Evolutionary conservation across 2,329 filamentous ascomycete species (phyloP).

Genomic region (Macroventuria anomochaeta): DNA sequence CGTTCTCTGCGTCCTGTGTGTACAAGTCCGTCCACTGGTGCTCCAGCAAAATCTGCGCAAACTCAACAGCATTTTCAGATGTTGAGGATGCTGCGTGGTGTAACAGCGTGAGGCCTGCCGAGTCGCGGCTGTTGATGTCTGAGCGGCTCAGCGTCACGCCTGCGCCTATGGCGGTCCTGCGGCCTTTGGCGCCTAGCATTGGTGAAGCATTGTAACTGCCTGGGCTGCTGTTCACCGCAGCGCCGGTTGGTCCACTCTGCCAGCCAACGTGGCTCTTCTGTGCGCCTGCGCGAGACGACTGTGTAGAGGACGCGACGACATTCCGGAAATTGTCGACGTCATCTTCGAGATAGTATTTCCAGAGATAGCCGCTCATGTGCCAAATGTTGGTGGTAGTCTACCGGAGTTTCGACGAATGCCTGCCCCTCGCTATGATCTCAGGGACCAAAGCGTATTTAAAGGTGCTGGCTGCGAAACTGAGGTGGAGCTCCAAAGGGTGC

Average conservation of each 20-base stretch:
- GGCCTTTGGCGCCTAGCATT: constrained; percentile 44
- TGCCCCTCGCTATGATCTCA: constrained; percentile 86
- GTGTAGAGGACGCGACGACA: constrained; percentile 76
- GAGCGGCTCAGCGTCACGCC: constrained; percentile 59
- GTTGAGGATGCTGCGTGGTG: constrained; percentile 83
- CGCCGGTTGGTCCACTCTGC: constrained; percentile 38
- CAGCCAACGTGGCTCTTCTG: constrained; percentile 56
- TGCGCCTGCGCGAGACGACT: constrained; percentile 61
- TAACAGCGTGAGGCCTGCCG: constrained; percentile 80
- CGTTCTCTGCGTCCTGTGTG: constrained; percentile 85
- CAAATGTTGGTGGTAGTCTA: constrained; percentile 44
- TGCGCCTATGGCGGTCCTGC: constrained; percentile 32
- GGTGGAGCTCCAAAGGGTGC: constrained; percentile 48
- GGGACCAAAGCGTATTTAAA: constrained; percentile 93
- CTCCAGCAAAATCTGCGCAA: constrained; percentile 79
- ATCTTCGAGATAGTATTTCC: constrained; percentile 96
- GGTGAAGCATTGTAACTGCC: constrained; percentile 56
- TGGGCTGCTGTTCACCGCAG: constrained; percentile 55
- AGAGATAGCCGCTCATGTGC: constrained; percentile 95
- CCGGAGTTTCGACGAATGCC: constrained; percentile 62
- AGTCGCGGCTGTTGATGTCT: constrained; percentile 86
- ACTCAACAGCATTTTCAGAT: constrained; percentile 71
- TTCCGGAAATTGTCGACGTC: constrained; percentile 95
- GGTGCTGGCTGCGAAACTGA: constrained; percentile 63
- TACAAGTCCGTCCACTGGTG: constrained; percentile 87